Conservation (phyloP, 345 rosid genomes). For the Salix brachista region DNA sequence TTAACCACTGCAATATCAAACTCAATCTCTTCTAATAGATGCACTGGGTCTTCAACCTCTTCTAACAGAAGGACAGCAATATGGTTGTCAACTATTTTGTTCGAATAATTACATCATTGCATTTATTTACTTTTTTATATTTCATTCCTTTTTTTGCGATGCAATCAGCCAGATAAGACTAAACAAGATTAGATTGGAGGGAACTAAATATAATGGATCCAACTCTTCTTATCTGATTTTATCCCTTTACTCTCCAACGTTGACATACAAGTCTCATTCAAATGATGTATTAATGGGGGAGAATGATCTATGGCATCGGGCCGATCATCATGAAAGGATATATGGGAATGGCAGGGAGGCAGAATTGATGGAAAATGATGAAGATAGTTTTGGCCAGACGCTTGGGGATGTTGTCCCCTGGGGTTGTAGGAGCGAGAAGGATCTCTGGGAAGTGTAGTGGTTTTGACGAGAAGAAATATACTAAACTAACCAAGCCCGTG, state of each 20-base stretch:
- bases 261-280: constrained; percentile 36
- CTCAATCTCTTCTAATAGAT: constrained; percentile 54
- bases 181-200: too few relatives aligned
- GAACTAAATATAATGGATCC: too few relatives aligned
- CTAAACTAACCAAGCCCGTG: constrained; percentile 79
- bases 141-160: too few relatives aligned
- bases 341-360: constrained; percentile 75
- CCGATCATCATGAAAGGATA: constrained; percentile 38
- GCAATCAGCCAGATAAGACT: too few relatives aligned
- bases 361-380: constrained; percentile 82
- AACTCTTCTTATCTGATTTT: too few relatives aligned
- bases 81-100: neutral
- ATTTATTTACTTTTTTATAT: too few relatives aligned
- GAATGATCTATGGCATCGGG: constrained; percentile 22
- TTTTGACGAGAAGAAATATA: constrained; percentile 89
- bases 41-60: constrained; percentile 50
- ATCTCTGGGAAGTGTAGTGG: constrained; percentile 76
- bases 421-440: constrained; percentile 76
- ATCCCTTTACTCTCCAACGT: too few relatives aligned
- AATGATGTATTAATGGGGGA: constrained; percentile 75
- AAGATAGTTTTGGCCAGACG: constrained; percentile 80
- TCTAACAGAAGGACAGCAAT: neutral
- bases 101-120: too few relatives aligned
- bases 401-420: constrained; percentile 96
- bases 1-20: constrained; percentile 55